Evolutionary conservation across 305 asterid genomes (phyloP).

Genomic region (Withania somnifera): DNA sequence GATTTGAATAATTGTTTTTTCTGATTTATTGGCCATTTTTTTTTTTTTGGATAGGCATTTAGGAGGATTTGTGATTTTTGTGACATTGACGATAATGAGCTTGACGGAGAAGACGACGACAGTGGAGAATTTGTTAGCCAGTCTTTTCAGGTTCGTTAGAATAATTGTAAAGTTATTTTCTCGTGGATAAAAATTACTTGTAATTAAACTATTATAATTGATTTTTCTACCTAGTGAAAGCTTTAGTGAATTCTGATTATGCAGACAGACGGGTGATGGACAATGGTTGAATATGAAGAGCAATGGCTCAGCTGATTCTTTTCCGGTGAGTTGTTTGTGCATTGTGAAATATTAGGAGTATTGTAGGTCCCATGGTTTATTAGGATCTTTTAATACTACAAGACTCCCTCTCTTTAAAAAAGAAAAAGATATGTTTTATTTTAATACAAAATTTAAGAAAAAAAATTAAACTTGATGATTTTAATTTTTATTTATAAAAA

Average conservation of each 20-base stretch:
- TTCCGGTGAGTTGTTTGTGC: constrained; percentile 22
- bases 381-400: not conserved
- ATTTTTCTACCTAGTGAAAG: no score
- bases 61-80: constrained; percentile 52
- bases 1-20: no score
- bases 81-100: constrained; percentile 46
- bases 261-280: constrained; percentile 17
- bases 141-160: constrained; percentile 22
- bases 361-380: not conserved
- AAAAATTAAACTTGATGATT: no score
- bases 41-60: constrained; percentile 40
- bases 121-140: constrained; percentile 19
- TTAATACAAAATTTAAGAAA: no score
- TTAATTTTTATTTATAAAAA: no score
- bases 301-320: constrained; percentile 28
- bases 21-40: not conserved
- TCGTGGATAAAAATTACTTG: no score
- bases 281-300: constrained; percentile 22
- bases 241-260: no score
- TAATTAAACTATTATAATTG: no score
- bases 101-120: constrained; percentile 34
- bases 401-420: no score
- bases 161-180: no score
- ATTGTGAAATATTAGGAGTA: no score
- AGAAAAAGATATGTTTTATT: no score